These are phyloP conservation scores for Globisporangium parvum DNA, from an alignment of 352 stramenopile species.

Conservation along the genomic window DNA sequence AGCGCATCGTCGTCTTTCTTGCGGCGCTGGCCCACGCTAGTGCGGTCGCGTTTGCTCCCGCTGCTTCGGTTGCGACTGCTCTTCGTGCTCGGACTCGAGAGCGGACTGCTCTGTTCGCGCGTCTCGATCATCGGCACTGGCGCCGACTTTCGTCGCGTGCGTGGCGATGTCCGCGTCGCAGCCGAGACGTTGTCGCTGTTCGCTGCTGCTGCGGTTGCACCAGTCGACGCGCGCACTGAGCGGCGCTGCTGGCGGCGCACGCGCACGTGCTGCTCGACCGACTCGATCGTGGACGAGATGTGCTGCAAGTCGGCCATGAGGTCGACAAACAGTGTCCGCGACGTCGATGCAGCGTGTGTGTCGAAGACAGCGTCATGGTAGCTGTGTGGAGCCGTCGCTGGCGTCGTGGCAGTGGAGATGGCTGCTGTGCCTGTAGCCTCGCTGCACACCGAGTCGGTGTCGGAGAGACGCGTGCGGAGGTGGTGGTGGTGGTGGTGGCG, in stretches of 20 bases:
- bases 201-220: neutral
- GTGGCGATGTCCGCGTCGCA: neutral
- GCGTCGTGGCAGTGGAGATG: neutral
- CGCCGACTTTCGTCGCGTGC: neutral
- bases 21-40: neutral
- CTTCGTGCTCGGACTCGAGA: neutral
- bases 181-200: neutral
- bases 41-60: neutral
- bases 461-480: too few species aligned
- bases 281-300: constrained; percentile 8
- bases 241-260: constrained; percentile 4
- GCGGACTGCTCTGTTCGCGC: neutral
- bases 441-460: too few species aligned
- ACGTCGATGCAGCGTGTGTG: neutral
- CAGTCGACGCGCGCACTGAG: neutral
- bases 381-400: neutral
- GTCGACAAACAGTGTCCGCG: constrained; percentile 1
- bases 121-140: neutral
- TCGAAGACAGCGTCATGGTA: neutral
- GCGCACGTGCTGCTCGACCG: constrained; percentile 5
- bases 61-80: neutral
- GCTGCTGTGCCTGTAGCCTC: too few species aligned
- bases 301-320: constrained; percentile 5
- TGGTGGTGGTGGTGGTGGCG: neutral
- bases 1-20: constrained; percentile 11